These are phyloP conservation scores for Stagonosporopsis chrysanthemi DNA, from an alignment of 2,329 filamentous ascomycete genomes.

Conservation along the genomic window DNA sequence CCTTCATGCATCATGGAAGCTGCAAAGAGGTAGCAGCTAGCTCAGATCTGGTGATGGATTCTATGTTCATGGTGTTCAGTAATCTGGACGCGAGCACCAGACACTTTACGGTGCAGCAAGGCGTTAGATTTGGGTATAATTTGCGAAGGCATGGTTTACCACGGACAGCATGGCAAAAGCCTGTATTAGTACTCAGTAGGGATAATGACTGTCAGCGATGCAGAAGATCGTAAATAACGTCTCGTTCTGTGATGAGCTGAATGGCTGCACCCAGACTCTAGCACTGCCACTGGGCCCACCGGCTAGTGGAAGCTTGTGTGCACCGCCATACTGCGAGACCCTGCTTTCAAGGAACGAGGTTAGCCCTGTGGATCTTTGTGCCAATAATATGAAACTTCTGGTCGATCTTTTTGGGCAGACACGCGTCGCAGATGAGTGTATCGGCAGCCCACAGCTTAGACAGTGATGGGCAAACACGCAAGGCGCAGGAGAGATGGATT, in stretches of 20 bases:
- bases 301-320: constrained; percentile 26
- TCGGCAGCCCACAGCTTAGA: not conserved
- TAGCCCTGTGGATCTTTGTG: constrained; percentile 14
- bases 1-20: not conserved
- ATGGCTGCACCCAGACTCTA: constrained; percentile 1
- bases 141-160: not conserved
- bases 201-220: constrained; percentile 2
- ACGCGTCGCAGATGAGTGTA: constrained; percentile 2
- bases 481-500: constrained; percentile 41
- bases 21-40: not conserved
- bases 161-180: not conserved
- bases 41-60: not conserved
- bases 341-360: constrained; percentile 20
- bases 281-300: constrained; percentile 23
- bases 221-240: not conserved
- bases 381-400: constrained; percentile 5
- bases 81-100: not conserved
- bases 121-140: constrained; percentile 1
- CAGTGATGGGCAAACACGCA: not conserved
- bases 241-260: not conserved
- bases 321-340: constrained; percentile 25
- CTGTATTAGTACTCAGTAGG: constrained; percentile 2
- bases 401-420: not conserved
- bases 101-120: constrained; percentile 4
- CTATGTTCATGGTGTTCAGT: not conserved